A percentile compares a stretch with the other conserved stretches of the same genome.
phyloP scores from a whole-genome alignment of 176 grass and related monocot genomes.

The Carex littledalei region DNA sequence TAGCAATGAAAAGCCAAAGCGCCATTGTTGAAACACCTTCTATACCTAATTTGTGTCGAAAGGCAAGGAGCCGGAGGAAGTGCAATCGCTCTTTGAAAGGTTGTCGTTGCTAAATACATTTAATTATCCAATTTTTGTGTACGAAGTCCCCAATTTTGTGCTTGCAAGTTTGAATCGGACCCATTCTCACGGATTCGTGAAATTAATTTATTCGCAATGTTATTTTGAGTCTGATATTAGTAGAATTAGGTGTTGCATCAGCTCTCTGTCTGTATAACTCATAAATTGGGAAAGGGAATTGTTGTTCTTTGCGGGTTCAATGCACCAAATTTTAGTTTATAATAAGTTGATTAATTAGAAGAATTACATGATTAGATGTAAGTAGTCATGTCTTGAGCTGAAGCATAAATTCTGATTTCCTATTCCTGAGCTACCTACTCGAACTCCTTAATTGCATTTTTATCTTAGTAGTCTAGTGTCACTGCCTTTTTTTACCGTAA shows the following conservation, averaged over 20 bases:
- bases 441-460: background rate
- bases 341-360: background rate
- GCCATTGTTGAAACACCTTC: background rate
- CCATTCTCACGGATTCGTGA: background rate
- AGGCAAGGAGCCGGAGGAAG: conserved; percentile 7
- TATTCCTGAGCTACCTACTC: background rate
- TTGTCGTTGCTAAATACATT: background rate
- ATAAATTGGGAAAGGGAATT: background rate
- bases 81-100: background rate
- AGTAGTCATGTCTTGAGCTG: background rate
- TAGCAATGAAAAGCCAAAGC: background rate
- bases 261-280: background rate
- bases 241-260: background rate
- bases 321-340: background rate
- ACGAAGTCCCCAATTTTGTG: background rate
- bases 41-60: background rate
- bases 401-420: background rate
- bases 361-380: background rate
- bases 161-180: background rate
- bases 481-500: background rate
- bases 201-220: background rate
- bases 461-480: background rate
- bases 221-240: background rate
- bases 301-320: background rate
- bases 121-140: background rate